Percentiles rank a stretch among this genome's conserved stretches.
These are phyloP conservation scores for Pichia sp. DNA, from an alignment of 1,139 yeast species.

Conservation along the genomic window DNA sequence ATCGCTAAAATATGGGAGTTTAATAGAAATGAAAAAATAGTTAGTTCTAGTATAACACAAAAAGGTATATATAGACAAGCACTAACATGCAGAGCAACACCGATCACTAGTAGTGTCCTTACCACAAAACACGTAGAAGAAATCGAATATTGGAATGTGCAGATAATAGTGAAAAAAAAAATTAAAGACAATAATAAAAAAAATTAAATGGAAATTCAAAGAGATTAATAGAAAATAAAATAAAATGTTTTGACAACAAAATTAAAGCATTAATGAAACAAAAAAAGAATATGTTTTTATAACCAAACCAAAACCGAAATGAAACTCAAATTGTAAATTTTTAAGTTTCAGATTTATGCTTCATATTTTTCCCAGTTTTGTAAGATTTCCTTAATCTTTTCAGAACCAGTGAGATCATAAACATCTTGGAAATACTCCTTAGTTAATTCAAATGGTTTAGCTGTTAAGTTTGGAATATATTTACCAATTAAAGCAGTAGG, in stretches of 20 bases:
- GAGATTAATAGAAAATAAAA: too few relatives aligned
- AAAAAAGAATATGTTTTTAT: background rate
- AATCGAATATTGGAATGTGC: background rate
- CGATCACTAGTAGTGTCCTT: conserved; percentile 12
- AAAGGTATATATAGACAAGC: conserved; percentile 8
- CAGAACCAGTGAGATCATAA: conserved; percentile 83
- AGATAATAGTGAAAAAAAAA: background rate
- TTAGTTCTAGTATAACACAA: conserved; percentile 9
- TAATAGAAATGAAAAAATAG: conserved; percentile 1
- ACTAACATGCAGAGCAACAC: background rate
- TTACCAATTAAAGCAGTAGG: conserved; percentile 89
- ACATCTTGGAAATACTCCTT: conserved; percentile 97
- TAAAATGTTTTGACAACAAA: too few relatives aligned
- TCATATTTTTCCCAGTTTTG: conserved; percentile 94
- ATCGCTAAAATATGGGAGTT: background rate
- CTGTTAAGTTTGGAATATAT: conserved; percentile 97
- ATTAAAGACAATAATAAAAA: conserved; percentile 5
- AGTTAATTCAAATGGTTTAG: conserved; percentile 91
- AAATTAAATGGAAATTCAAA: background rate
- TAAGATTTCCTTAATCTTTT: conserved; percentile 79
- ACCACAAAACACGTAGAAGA: conserved; percentile 18
- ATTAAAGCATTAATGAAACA: background rate
- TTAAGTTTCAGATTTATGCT: conserved; percentile 17
- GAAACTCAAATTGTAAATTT: conserved; percentile 5
- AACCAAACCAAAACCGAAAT: background rate